Conservation (phyloP, 805 yeast species). For the Myxozyma kluyveri region DNA sequence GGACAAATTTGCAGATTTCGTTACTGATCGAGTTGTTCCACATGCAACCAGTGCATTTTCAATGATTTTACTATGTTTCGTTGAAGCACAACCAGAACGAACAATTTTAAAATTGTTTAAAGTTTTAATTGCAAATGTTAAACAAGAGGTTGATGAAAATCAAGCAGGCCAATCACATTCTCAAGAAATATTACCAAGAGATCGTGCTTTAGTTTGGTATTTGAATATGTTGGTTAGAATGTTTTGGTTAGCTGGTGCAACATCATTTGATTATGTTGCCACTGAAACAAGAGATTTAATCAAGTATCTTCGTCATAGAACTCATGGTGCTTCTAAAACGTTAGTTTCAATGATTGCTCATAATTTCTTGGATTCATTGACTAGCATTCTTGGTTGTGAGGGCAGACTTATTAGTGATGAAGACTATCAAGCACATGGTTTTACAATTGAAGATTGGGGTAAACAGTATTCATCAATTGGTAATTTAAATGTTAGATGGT, state of each 20-base stretch:
- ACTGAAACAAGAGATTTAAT: too few relatives aligned
- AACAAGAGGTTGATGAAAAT: slow-evolving; percentile 67
- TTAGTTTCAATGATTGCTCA: slow-evolving; percentile 64
- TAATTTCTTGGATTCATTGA: slow-evolving; percentile 60
- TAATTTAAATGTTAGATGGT: slow-evolving; percentile 65
- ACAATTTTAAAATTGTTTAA: slow-evolving; percentile 48
- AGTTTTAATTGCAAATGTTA: slow-evolving; percentile 51
- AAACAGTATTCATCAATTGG: slow-evolving; percentile 27
- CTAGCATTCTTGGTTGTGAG: slow-evolving; percentile 46
- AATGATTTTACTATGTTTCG: slow-evolving; percentile 67
- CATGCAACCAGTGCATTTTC: slow-evolving; percentile 63
- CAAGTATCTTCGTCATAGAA: slow-evolving; percentile 42
- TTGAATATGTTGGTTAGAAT: slow-evolving; percentile 67
- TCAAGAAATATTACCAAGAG: slow-evolving; percentile 69
- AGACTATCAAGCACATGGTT: slow-evolving; percentile 10
- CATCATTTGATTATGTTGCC: slow-evolving; percentile 46
- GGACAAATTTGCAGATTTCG: slow-evolving; percentile 46
- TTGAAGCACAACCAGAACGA: slow-evolving; percentile 57
- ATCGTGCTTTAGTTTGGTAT: slow-evolving; percentile 70
- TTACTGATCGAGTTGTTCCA: slow-evolving; percentile 57
- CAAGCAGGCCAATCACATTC: slow-evolving; percentile 78
- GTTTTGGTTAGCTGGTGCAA: slow-evolving; percentile 62
- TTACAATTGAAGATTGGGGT: slow-evolving; percentile 47
- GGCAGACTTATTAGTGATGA: slow-evolving; percentile 22
- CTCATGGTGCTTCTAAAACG: slow-evolving; percentile 65